Base-by-base conservation (phyloP, 2,329 filamentous ascomycete genomes). In the Sarocladium kiliense region DNA sequence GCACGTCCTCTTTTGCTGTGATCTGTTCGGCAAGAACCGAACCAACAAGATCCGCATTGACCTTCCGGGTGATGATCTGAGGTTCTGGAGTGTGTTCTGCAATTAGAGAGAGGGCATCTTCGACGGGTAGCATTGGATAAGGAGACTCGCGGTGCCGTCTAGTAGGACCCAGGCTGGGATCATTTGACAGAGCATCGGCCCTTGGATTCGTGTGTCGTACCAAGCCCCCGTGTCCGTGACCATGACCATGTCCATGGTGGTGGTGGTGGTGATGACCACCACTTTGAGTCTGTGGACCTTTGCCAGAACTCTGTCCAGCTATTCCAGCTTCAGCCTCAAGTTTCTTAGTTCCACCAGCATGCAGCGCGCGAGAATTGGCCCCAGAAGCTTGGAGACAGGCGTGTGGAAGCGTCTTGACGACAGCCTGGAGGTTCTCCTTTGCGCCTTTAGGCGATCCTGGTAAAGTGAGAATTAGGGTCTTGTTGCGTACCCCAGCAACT, bases 401-500 rank as follows among this genome's bases (percentile, higher is more conserved):
- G 71, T 99, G 94, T 0, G 93, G 92, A 5, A 99, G 74, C n/a
- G 93, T 84, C 66, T 91, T 95, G 58, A 99, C 75, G 6, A 99
- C 78, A 1, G 92, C 86, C 65, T 94, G 85, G 0, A 99, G 80
- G 65, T 97, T 99, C 74, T 99, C 94, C 65, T 85, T 89, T 9
- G 94, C 94, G 1, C 92, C 94, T 69, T 97, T 97, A 0, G 94
- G 94, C 0, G 93, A 97, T 1, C 94, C 94, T 0, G 94, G 94
- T 3, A 99, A 76, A 0, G 94, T 99, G 58, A 97, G 74, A 23
- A 99, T 88, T 54, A 99, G 71, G 1, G 90, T 87, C 58, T 84
- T 85, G 59, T 93, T 86, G 30, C 94, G 80, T 2, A 96, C 85
- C 2, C 94, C 94, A 21, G 94, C 94, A 12, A 95, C 89, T 3